Conservation (phyloP, 176 grass and related monocot species). For the Alopecurus myosuroides region DNA sequence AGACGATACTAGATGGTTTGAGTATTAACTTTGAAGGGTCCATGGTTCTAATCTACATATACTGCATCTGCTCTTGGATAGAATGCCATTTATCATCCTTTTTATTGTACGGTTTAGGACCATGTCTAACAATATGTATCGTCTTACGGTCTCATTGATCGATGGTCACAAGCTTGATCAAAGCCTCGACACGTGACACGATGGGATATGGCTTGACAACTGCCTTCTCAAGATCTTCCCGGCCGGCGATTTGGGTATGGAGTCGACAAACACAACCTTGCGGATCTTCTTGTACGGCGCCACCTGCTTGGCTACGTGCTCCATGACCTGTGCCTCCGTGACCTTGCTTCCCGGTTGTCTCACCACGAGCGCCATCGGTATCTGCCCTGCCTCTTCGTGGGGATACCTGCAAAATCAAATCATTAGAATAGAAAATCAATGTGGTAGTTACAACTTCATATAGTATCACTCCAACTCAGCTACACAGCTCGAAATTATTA, state of each 20-base stretch:
- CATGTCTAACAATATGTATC: too few species aligned
- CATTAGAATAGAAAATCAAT: background rate
- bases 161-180: background rate
- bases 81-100: too few species aligned
- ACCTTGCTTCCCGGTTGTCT: constrained; percentile 58
- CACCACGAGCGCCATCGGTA: constrained; percentile 69
- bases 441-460: background rate
- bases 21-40: too few species aligned
- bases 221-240: constrained; percentile 79
- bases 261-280: constrained; percentile 49
- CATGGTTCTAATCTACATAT: too few species aligned
- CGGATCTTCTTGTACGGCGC: constrained; percentile 78
- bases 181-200: constrained; percentile 28
- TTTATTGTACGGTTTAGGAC: too few species aligned
- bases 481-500: too few species aligned
- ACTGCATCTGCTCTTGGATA: too few species aligned
- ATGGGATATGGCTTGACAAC: constrained; percentile 18
- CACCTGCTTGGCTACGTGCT: constrained; percentile 58
- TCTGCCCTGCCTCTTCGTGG: constrained; percentile 71
- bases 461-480: too few species aligned
- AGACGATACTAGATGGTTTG: too few species aligned
- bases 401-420: constrained; percentile 50
- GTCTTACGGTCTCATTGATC: background rate
- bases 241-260: constrained; percentile 60
- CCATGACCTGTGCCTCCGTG: constrained; percentile 58